Base-by-base conservation (phyloP, 2,329 filamentous ascomycete species). In the Sclerotinia spermophila region DNA sequence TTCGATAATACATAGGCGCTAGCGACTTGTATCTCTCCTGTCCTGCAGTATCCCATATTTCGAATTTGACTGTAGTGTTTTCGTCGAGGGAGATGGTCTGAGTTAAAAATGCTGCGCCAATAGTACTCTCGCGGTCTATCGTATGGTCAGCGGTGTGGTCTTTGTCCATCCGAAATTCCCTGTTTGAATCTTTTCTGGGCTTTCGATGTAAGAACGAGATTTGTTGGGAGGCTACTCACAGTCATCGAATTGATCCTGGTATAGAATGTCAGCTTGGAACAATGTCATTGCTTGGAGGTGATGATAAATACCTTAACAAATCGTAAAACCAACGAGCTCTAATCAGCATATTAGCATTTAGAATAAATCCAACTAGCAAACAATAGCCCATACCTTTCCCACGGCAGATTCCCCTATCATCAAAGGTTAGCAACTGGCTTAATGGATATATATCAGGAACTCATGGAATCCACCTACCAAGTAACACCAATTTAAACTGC, bases 1-100 rank as follows among this genome's bases (percentile, higher is more conserved):
- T 99, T 78, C 96, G 87, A 85, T 99, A 99, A 86, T 99, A 99
- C 96, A 99, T 99, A 78, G 96, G 96, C 45, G 96, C 96, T 76
- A 99, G 86, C 19, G 96, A 98, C 86, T 98, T 98, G 88, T 98
- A 99, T 80, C 96, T 90, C 84, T 99, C 96, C 84, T 99, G 96
- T 74, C 96, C 96, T 74, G 96, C 96, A 15, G 96, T 99, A 83
- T 97, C 94, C 94, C 96, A 99, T 81, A 99, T 99, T 84, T 99
- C 96, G 80, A 99, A 99, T 86, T 99, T 99, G 83, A 99, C 95
- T 70, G 96, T 99, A 72, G 96, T 98, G 83, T 90, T 96, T 81
- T 98, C 96, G 81, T 98, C 95, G 82, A 99, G 91, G 71, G 95
- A 95, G 81, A 99, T 97, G 77, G 96, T 99, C 84, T 99, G 96